A percentile compares a stretch with the other conserved stretches of the same genome.
phyloP scores from a whole-genome alignment of 805 yeast genomes.

The Teunomyces funiuensis region DNA sequence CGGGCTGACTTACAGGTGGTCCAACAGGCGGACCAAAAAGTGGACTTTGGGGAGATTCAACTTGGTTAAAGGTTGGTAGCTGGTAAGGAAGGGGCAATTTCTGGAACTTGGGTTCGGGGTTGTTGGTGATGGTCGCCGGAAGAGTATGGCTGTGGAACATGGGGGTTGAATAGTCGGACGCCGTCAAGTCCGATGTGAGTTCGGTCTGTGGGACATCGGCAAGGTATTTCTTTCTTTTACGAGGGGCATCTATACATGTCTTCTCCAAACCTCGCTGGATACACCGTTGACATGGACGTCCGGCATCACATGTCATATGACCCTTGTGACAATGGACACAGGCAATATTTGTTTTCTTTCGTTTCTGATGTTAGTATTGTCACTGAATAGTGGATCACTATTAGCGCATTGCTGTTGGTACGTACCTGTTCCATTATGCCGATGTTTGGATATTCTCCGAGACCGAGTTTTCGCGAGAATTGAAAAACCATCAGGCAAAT shows the following conservation, averaged over 20 bases:
- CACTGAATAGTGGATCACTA: too few relatives aligned
- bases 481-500: background rate
- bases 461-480: constrained; percentile 3
- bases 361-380: constrained; percentile 22
- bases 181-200: background rate
- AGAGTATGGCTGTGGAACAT: constrained; percentile 1
- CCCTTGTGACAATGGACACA: constrained; percentile 89
- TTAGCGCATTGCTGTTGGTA: background rate
- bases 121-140: background rate
- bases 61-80: constrained; percentile 1
- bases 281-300: constrained; percentile 83
- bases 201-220: constrained; percentile 51
- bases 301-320: constrained; percentile 88
- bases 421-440: constrained; percentile 2
- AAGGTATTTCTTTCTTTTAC: constrained; percentile 81
- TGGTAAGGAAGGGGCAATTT: constrained; percentile 3
- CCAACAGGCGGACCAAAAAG: background rate
- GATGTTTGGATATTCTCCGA: background rate
- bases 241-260: constrained; percentile 84
- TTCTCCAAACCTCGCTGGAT: constrained; percentile 61
- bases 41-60: background rate
- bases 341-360: constrained; percentile 78
- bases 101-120: constrained; percentile 1
- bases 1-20: too few relatives aligned
- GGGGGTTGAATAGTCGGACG: background rate